Conservation (phyloP, 1,284 basidiomycete genomes). For the Ustilago loliicola region DNA sequence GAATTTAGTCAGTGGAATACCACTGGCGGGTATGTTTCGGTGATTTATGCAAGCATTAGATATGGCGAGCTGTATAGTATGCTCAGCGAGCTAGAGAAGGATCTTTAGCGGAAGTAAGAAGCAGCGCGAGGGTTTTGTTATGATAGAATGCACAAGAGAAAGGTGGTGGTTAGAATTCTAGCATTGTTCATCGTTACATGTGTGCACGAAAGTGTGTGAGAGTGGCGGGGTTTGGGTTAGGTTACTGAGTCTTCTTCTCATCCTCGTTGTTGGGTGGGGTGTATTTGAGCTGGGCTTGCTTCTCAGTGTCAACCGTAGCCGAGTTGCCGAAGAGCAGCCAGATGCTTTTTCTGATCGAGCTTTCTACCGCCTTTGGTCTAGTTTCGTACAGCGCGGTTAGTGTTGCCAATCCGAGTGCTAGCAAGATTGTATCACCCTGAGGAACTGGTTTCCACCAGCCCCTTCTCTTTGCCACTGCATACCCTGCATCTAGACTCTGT, state of each 20-base stretch:
- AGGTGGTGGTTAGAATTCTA: not conserved
- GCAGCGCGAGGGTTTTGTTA: not conserved
- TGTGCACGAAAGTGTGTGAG: too few relatives aligned
- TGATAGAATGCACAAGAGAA: not conserved
- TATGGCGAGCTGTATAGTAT: slow-evolving; percentile 58
- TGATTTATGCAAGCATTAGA: slow-evolving; percentile 54
- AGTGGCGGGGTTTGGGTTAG: not conserved
- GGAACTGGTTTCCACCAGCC: slow-evolving; percentile 32
- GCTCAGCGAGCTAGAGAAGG: slow-evolving; percentile 41
- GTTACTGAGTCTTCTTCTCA: slow-evolving; percentile 26
- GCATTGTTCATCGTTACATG: not conserved
- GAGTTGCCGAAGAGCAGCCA: slow-evolving; percentile 25
- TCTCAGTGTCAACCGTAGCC: slow-evolving; percentile 24
- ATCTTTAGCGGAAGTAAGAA: slow-evolving; percentile 8
- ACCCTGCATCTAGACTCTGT: slow-evolving; percentile 37
- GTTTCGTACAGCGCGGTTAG: slow-evolving; percentile 53
- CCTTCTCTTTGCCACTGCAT: slow-evolving; percentile 35
- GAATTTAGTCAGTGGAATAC: slow-evolving; percentile 52
- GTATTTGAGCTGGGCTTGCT: slow-evolving; percentile 29
- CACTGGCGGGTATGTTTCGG: slow-evolving; percentile 54
- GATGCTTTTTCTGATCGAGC: slow-evolving; percentile 14
- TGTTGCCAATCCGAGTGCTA: slow-evolving; percentile 48
- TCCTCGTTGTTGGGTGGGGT: not conserved
- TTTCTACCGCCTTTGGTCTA: slow-evolving; percentile 35
- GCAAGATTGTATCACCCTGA: slow-evolving; percentile 45